phyloP scores from a whole-genome alignment of 257 asterid species.

The Eucommia ulmoides region DNA sequence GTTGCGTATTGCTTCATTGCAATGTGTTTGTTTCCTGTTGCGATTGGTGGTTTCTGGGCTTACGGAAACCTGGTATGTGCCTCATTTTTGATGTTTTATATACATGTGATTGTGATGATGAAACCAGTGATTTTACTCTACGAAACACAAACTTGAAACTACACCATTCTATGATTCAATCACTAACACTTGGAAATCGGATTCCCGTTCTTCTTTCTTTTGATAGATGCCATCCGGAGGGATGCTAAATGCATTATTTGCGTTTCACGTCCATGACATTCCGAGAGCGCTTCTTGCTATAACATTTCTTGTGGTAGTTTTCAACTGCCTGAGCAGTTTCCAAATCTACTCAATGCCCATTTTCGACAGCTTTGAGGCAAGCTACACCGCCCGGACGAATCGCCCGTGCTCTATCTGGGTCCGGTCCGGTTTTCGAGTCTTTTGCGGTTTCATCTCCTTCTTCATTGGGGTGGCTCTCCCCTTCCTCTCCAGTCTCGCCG shows the following conservation, averaged over 20 bases:
- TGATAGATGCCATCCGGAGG: conserved; percentile 92
- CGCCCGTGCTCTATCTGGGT: conserved; percentile 95
- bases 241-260: conserved; percentile 62
- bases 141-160: no score
- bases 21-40: conserved; percentile 78
- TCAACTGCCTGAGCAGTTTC: conserved; percentile 95
- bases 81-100: no score
- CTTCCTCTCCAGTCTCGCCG: conserved; percentile 87
- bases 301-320: conserved; percentile 87
- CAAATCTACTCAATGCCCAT: conserved; percentile 97
- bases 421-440: conserved; percentile 82
- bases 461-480: conserved; percentile 93
- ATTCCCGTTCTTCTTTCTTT: neutral
- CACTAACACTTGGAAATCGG: neutral
- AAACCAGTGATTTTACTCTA: no score
- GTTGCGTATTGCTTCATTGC: conserved; percentile 75
- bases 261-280: conserved; percentile 71
- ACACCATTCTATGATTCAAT: neutral
- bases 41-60: conserved; percentile 98
- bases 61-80: conserved; percentile 84
- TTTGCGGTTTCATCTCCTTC: conserved; percentile 64
- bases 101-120: no score
- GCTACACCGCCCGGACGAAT: conserved; percentile 80
- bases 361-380: conserved; percentile 89
- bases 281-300: conserved; percentile 69